A percentile compares a stretch with the other conserved stretches of the same genome.
phyloP scores from a whole-genome alignment of 2,329 filamentous ascomycete genomes.

The Raffaelea arxii region DNA sequence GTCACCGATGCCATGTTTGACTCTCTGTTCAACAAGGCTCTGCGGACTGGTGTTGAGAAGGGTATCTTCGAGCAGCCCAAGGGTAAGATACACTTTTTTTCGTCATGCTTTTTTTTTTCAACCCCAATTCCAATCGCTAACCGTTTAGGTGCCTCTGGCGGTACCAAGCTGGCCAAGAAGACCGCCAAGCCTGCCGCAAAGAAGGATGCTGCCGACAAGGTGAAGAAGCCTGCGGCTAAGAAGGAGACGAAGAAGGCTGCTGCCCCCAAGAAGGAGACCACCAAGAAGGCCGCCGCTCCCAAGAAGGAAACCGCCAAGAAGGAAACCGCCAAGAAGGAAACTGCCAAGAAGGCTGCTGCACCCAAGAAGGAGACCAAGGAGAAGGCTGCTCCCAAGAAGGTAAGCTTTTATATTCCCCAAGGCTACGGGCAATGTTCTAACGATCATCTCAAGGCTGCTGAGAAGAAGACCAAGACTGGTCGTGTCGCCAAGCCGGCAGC shows the following conservation, averaged over 20 bases:
- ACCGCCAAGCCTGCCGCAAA: slow-evolving; percentile 29
- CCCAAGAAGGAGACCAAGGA: slow-evolving; percentile 16
- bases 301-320: slow-evolving; percentile 21
- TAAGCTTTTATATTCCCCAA: slow-evolving; percentile 5
- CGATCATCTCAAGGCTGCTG: slow-evolving; percentile 49
- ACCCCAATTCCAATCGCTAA: not conserved
- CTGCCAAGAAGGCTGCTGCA: slow-evolving; percentile 22
- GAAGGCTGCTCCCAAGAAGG: not conserved
- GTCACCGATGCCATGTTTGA: slow-evolving; percentile 47
- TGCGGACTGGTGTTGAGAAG: slow-evolving; percentile 75
- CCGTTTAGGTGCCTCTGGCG: slow-evolving; percentile 63
- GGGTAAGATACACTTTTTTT: slow-evolving; percentile 45
- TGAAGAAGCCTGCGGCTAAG: slow-evolving; percentile 21
- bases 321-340: slow-evolving; percentile 24
- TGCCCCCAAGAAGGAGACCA: slow-evolving; percentile 21
- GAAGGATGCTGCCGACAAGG: slow-evolving; percentile 23
- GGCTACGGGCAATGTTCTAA: not conserved
- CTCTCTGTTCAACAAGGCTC: slow-evolving; percentile 75
- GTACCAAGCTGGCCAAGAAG: slow-evolving; percentile 89
- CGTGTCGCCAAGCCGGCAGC: slow-evolving; percentile 64
- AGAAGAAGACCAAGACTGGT: slow-evolving; percentile 80
- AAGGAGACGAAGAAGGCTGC: slow-evolving; percentile 20
- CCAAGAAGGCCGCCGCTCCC: slow-evolving; percentile 23
- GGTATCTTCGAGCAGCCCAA: slow-evolving; percentile 84
- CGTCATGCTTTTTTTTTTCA: not conserved